A percentile compares a stretch with the other conserved stretches of the same genome.
phyloP scores from a whole-genome alignment of 2,329 filamentous ascomycete species.

The Dryadomyces quercus-mongolicae region DNA sequence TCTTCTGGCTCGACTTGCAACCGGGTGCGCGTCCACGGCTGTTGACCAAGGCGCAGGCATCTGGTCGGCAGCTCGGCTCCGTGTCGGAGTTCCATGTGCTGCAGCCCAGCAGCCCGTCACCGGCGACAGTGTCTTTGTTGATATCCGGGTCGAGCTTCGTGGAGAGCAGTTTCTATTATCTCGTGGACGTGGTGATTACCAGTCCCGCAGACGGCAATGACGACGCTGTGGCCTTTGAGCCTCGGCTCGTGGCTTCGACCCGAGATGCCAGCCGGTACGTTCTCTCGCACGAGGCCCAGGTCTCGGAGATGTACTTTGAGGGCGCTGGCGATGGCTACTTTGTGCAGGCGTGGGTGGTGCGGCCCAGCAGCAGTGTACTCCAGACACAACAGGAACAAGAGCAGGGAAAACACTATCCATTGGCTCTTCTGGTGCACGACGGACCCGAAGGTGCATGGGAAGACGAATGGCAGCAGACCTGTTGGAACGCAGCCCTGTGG shows the following conservation, averaged over 20 bases:
- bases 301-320: conserved; percentile 28
- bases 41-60: conserved; percentile 8
- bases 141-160: conserved; percentile 25
- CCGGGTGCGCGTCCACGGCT: conserved; percentile 15
- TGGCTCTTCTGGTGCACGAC: conserved; percentile 25
- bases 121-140: conserved; percentile 14
- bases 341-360: conserved; percentile 27
- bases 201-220: background rate
- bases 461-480: conserved; percentile 25
- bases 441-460: conserved; percentile 34
- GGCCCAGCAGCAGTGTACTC: conserved; percentile 24
- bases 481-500: conserved; percentile 41
- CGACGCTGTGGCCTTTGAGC: conserved; percentile 5
- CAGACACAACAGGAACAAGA: conserved; percentile 14
- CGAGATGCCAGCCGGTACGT: conserved; percentile 20
- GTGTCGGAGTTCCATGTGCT: conserved; percentile 15
- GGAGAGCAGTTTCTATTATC: conserved; percentile 25
- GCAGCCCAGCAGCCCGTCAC: background rate
- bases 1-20: conserved; percentile 22
- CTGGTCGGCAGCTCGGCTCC: conserved; percentile 12
- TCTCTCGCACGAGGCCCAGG: conserved; percentile 20
- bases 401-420: conserved; percentile 18
- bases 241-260: conserved; percentile 18
- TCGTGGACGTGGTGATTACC: conserved; percentile 15
- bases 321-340: conserved; percentile 19